Conservation (phyloP, 805 yeast species). For the Phaffomyces opuntiae region DNA sequence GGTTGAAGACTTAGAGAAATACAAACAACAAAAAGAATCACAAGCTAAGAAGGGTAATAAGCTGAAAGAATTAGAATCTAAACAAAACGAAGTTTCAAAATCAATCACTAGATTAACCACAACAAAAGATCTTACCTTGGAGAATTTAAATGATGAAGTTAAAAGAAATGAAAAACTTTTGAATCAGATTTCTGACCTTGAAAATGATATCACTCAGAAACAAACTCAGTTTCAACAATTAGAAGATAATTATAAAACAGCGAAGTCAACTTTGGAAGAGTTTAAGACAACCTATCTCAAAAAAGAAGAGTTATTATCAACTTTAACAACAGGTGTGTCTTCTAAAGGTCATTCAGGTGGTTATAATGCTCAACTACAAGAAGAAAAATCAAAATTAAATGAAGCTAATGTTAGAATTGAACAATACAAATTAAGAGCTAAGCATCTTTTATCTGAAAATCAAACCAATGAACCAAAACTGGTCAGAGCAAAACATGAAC, state of each 20-base stretch:
- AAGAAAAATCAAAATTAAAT: slow-evolving; percentile 49
- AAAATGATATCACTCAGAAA: slow-evolving; percentile 29
- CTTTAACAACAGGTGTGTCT: slow-evolving; percentile 85
- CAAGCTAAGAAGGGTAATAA: slow-evolving; percentile 57
- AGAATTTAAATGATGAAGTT: slow-evolving; percentile 51
- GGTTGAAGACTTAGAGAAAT: slow-evolving; percentile 51
- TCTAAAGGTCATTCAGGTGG: slow-evolving; percentile 74
- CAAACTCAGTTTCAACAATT: slow-evolving; percentile 30
- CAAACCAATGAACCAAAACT: slow-evolving; percentile 39
- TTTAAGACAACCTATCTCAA: slow-evolving; percentile 42
- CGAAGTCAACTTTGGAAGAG: slow-evolving; percentile 37
- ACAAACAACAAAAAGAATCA: slow-evolving; percentile 44
- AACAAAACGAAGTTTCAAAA: slow-evolving; percentile 52
- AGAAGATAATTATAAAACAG: slow-evolving; percentile 37
- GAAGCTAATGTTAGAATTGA: slow-evolving; percentile 49
- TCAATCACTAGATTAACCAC: slow-evolving; percentile 65
- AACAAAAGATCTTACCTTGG: slow-evolving; percentile 46
- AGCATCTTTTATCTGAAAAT: slow-evolving; percentile 49
- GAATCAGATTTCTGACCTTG: slow-evolving; percentile 28
- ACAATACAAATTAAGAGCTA: slow-evolving; percentile 50
- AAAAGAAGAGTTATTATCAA: slow-evolving; percentile 75
- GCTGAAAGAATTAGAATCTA: slow-evolving; percentile 50
- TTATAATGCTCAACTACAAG: slow-evolving; percentile 62
- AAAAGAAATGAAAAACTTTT: slow-evolving; percentile 29
- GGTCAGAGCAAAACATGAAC: slow-evolving; percentile 44